Conservation (phyloP, 805 yeast species). For the Teunomyces panamensis region DNA sequence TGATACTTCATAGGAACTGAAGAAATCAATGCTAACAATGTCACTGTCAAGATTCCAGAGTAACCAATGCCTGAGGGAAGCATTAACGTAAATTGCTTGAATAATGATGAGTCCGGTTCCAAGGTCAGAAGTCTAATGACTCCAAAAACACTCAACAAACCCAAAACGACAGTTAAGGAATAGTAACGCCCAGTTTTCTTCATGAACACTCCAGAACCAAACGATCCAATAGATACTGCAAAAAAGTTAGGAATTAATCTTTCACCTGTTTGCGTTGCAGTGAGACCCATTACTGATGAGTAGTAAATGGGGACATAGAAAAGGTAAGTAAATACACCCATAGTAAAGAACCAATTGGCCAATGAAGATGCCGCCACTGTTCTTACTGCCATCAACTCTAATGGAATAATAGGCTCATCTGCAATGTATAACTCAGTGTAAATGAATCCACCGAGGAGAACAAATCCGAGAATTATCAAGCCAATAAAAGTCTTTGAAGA, state of each 20-base stretch:
- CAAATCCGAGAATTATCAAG: conserved; percentile 30
- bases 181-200: conserved; percentile 69
- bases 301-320: conserved; percentile 72
- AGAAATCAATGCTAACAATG: conserved; percentile 71
- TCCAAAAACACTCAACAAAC: conserved; percentile 48
- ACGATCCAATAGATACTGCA: conserved; percentile 66
- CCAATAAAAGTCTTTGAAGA: conserved; percentile 38
- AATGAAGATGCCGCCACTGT: conserved; percentile 66
- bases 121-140: conserved; percentile 31
- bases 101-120: conserved; percentile 25
- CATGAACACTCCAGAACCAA: conserved; percentile 66
- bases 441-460: conserved; percentile 42
- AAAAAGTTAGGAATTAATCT: conserved; percentile 65
- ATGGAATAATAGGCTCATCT: conserved; percentile 65
- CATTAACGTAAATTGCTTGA: conserved; percentile 43
- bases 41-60: conserved; percentile 65
- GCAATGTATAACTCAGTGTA: conserved; percentile 52
- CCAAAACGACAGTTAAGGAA: conserved; percentile 42
- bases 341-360: conserved; percentile 67
- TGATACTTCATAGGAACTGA: conserved; percentile 68
- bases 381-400: conserved; percentile 52
- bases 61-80: conserved; percentile 63
- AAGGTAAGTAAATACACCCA: conserved; percentile 60
- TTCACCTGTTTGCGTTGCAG: conserved; percentile 57
- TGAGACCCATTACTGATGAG: conserved; percentile 48